phyloP scores from a whole-genome alignment of 2,329 filamentous ascomycete species.

The Geosmithia flava region DNA sequence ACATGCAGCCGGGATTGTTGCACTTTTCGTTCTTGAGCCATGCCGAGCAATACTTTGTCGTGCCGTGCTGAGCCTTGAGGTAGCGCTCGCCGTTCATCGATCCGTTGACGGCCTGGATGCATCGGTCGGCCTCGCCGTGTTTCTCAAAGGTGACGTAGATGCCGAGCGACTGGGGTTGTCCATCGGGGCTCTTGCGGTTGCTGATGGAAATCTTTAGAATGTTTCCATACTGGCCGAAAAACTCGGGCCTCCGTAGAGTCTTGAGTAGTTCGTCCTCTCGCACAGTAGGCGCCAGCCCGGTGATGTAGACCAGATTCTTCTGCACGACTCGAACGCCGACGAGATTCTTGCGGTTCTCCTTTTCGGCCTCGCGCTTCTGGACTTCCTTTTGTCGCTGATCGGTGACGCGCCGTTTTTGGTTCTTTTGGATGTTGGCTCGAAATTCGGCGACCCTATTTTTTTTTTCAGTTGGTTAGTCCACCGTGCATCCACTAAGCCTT shows the following conservation, averaged over 20 bases:
- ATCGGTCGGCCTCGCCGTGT: constrained; percentile 79
- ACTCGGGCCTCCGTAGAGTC: constrained; percentile 79
- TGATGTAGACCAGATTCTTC: constrained; percentile 98
- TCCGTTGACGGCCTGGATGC: constrained; percentile 86
- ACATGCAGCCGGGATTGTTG: constrained; percentile 95
- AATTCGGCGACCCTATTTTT: constrained; percentile 55
- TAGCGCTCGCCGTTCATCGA: constrained; percentile 82
- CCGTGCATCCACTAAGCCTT: too few species aligned
- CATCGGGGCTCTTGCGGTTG: constrained; percentile 70
- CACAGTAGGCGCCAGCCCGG: constrained; percentile 81
- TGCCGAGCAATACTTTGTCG: constrained; percentile 96
- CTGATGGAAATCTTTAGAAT: constrained; percentile 99
- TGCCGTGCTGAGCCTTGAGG: constrained; percentile 69
- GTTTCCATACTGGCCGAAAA: constrained; percentile 96
- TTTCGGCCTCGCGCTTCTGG: constrained; percentile 92
- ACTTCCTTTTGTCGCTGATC: constrained; percentile 83
- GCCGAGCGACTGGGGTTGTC: constrained; percentile 76
- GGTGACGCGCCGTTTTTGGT: constrained; percentile 81
- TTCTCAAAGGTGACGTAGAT: constrained; percentile 97
- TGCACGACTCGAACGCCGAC: constrained; percentile 93
- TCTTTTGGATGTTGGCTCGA: constrained; percentile 69
- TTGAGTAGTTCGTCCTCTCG: constrained; percentile 86
- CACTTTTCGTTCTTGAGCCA: constrained; percentile 92
- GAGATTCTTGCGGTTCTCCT: constrained; percentile 88
- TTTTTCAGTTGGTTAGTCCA: neutral